Evolutionary conservation across 352 stramenopile species (phyloP), one percentile per base, ranked within the genome.

Genomic region (Globisporangium alternatum): DNA sequence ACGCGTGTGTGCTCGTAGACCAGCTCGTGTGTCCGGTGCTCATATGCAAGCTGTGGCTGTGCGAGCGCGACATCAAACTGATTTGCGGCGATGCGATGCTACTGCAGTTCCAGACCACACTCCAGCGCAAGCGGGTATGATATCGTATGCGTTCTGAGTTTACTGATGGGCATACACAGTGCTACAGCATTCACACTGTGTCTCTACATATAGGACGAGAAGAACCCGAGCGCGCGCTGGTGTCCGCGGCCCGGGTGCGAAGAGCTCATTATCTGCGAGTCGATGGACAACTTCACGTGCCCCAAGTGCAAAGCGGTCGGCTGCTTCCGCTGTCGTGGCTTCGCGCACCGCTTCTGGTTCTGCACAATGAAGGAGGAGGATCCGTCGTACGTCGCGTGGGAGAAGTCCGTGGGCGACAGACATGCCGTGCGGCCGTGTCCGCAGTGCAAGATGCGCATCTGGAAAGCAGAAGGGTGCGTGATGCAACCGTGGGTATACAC

Each of bases 211-310:
- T 21, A 90, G 81, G 80, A 89, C 39, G 80, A 91, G 60, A 86
- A 88, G 61, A 89, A 90, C 49, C 83, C 83, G n/a, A 88, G 72
- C 64, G 80, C 80, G 52, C 64, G 83, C 17, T 91, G 83, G 83
- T 91, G 81, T 74, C 80, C 79, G 12, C 65, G 72, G 51, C 67
- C 74, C 9, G 74, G 68, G 5, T 92, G 83, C 60, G 81, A 80
- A 6, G 79, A 89, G 66, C 71, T 91, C 19, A 89, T 91, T 48
- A 53, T 92, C 9, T 89, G 81, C 65, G 67, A 80, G 22, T 74
- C 65, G 9, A 66, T 63, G 10, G 63, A 60, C 41, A 78, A 78
- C 25, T 92, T 92, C 48, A 88, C 69, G 25, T 92, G 83, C 57
- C 79, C 81, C 22, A 78, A 75, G 49, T 92, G 83, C 54, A n/a